Conservation (phyloP, 345 rosid genomes). For the Eucalyptus cloeziana region DNA sequence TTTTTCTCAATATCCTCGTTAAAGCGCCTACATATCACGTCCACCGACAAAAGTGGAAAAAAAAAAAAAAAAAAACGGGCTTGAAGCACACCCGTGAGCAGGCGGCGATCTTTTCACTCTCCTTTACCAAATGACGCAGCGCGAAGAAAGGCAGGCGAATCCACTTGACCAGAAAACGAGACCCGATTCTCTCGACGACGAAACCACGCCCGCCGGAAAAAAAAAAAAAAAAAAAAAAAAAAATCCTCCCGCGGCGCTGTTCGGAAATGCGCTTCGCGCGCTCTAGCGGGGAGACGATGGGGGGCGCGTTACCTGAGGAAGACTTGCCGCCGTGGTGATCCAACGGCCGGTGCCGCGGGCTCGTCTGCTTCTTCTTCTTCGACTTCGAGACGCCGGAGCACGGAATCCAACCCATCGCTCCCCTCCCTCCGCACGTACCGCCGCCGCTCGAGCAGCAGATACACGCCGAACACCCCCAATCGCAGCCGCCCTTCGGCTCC, state of each 20-base stretch:
- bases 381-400: slow-evolving; percentile 54
- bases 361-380: slow-evolving; percentile 20
- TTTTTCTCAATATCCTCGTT: background rate
- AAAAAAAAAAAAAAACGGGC: background rate
- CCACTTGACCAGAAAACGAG: background rate
- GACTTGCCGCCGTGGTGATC: slow-evolving; percentile 20
- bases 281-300: background rate
- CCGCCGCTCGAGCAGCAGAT: background rate
- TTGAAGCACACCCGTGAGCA: background rate
- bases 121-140: background rate
- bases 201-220: background rate
- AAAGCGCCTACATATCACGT: background rate
- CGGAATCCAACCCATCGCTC: slow-evolving; percentile 56
- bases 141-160: background rate
- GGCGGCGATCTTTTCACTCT: background rate
- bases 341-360: background rate
- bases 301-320: slow-evolving; percentile 12
- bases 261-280: background rate
- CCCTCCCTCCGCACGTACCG: background rate
- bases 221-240: background rate
- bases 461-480: background rate
- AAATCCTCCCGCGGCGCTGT: background rate
- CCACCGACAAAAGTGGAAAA: background rate
- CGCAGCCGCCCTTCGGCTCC: background rate
- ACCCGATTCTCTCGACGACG: background rate